Percentiles rank a stretch among this genome's conserved stretches.
These are phyloP conservation scores for Wickerhamiella shivajii DNA, from an alignment of 805 yeast species.

Conservation along the genomic window DNA sequence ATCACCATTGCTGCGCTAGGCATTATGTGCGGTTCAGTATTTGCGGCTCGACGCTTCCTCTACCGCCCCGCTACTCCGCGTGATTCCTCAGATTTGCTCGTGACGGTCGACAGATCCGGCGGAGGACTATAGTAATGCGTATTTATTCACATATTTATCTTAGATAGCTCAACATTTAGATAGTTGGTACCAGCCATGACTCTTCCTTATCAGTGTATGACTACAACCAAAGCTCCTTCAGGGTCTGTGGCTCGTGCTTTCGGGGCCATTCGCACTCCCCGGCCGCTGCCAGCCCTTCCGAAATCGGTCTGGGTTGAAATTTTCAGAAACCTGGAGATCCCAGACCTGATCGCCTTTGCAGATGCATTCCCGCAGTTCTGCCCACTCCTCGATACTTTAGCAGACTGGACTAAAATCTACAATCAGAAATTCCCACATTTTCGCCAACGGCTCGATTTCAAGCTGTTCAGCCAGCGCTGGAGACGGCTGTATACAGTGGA, in stretches of 20 bases:
- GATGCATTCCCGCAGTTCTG: neutral
- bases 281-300: neutral
- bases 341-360: slow-evolving; percentile 1
- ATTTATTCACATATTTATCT: slow-evolving; percentile 2
- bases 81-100: slow-evolving; percentile 20
- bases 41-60: slow-evolving; percentile 19
- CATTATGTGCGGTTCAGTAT: too few relatives aligned
- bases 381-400: neutral
- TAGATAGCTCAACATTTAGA: neutral
- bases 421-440: neutral
- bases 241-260: neutral
- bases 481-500: neutral
- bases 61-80: slow-evolving; percentile 24
- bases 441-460: neutral
- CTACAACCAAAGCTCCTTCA: neutral
- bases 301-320: neutral
- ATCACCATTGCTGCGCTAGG: too few relatives aligned
- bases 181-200: neutral
- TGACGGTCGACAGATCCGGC: slow-evolving; percentile 26
- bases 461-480: neutral
- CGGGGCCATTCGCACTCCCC: neutral
- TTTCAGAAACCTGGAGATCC: neutral
- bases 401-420: neutral
- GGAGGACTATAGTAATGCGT: slow-evolving; percentile 21
- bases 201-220: neutral